phyloP scores from a whole-genome alignment of 2,329 filamentous ascomycete species.

The Magnaporthiopsis rhizophila region DNA sequence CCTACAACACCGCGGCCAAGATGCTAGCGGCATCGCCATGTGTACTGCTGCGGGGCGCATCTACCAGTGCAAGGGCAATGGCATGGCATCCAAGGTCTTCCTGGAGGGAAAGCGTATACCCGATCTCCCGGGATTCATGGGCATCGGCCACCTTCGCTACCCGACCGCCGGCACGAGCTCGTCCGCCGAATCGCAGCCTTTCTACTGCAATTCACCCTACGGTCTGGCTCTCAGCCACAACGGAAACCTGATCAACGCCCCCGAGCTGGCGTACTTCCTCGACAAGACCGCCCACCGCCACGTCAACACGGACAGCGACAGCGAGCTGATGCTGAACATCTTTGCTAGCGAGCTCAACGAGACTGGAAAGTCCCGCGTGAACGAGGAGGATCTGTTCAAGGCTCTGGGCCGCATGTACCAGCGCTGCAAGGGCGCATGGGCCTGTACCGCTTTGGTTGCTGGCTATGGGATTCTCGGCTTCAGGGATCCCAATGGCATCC shows the following conservation, averaged over 20 bases:
- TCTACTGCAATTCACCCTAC: conserved; percentile 84
- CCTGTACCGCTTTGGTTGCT: conserved; percentile 77
- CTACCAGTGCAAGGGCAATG: conserved; percentile 85
- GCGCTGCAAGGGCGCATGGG: conserved; percentile 69
- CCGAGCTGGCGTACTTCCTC: conserved; percentile 12
- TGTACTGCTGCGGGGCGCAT: conserved; percentile 65
- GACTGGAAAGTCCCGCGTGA: conserved; percentile 77
- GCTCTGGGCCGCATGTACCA: conserved; percentile 66
- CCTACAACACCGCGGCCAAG: conserved; percentile 68
- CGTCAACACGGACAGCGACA: conserved; percentile 86
- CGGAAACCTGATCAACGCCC: conserved; percentile 52
- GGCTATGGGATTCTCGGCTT: conserved; percentile 74
- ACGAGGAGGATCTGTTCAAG: conserved; percentile 70
- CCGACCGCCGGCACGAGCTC: conserved; percentile 77
- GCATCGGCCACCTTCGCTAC: conserved; percentile 73
- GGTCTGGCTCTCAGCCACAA: conserved; percentile 43
- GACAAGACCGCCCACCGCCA: conserved; percentile 55
- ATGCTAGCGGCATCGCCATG: conserved; percentile 80
- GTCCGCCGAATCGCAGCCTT: conserved; percentile 74
- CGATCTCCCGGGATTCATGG: conserved; percentile 78
- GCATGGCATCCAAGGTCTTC: conserved; percentile 80
- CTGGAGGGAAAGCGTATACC: conserved; percentile 65
- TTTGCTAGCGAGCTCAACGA: conserved; percentile 79
- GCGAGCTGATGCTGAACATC: conserved; percentile 80
- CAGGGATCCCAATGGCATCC: conserved; percentile 73